Conservation (phyloP, 2,329 filamentous ascomycete species). For the Coniochaeta prunicola region DNA sequence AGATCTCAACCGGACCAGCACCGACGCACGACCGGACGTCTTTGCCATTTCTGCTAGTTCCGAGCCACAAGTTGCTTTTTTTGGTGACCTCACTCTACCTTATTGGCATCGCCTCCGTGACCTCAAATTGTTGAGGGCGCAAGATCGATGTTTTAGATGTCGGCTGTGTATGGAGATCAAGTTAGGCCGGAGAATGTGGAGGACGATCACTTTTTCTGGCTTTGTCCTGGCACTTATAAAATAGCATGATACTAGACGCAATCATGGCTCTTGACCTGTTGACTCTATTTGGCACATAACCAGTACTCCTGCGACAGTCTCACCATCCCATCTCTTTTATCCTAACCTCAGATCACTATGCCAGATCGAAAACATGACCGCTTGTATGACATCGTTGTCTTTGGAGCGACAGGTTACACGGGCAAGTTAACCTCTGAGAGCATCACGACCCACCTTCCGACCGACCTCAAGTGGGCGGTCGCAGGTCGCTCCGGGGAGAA, state of each 20-base stretch:
- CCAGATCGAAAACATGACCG: constrained; percentile 41
- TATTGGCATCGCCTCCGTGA: background rate
- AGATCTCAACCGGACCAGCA: background rate
- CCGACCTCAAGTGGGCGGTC: constrained; percentile 78
- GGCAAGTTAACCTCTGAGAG: constrained; percentile 71
- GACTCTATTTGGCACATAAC: background rate
- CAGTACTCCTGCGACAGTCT: background rate
- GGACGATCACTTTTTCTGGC: background rate
- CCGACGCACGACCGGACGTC: background rate
- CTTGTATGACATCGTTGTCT: constrained; percentile 50
- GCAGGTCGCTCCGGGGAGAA: constrained; percentile 76
- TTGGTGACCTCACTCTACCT: background rate
- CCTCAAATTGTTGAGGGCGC: background rate
- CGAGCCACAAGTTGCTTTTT: background rate
- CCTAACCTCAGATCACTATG: constrained; percentile 24
- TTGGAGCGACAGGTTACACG: constrained; percentile 69
- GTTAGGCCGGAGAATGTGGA: background rate
- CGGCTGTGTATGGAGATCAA: background rate
- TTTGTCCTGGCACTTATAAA: background rate
- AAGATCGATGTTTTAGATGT: background rate
- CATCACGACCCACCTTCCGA: constrained; percentile 62
- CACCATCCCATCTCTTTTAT: background rate
- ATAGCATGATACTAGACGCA: constrained; percentile 22
- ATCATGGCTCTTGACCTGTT: background rate
- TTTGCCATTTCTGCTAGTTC: background rate